Evolutionary conservation across 73 alveolate species (phyloP).

Genomic region (Tetrahymena elliotti): DNA sequence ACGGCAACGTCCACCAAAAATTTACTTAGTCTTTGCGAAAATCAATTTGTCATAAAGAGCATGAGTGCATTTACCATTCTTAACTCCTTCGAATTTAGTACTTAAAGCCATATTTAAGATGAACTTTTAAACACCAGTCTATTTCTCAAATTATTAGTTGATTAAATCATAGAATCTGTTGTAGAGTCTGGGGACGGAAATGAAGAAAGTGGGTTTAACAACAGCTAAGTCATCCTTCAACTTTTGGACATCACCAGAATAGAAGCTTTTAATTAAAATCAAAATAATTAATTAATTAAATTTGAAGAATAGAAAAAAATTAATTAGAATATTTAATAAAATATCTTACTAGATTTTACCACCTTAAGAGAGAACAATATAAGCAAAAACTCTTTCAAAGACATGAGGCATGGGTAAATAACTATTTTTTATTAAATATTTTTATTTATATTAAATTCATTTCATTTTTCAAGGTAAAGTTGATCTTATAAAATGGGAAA

Average conservation of each 20-base stretch:
- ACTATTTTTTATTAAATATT: neutral
- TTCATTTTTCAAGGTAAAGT: neutral
- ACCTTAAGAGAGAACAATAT: conserved; percentile 52
- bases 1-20: conserved; percentile 69
- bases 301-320: no score
- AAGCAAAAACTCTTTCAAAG: conserved; percentile 73
- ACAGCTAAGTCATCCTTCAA: conserved; percentile 62
- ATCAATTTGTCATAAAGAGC: conserved; percentile 53
- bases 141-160: conserved; percentile 34
- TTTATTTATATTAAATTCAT: neutral
- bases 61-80: conserved; percentile 52
- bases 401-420: conserved; percentile 94
- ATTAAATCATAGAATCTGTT: conserved; percentile 64
- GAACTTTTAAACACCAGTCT: conserved; percentile 41
- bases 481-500: no score
- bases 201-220: conserved; percentile 67
- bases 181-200: conserved; percentile 73
- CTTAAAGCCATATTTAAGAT: conserved; percentile 48
- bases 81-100: conserved; percentile 43
- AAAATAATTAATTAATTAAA: no score
- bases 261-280: conserved; percentile 36
- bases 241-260: conserved; percentile 59
- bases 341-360: conserved; percentile 42
- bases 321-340: neutral
- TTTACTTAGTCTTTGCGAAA: conserved; percentile 41